Evolutionary conservation across 371 early-diverging fungal genomes (phyloP), one percentile per base, ranked within the genome.

Genomic region (Rhizopus arrhizus): DNA sequence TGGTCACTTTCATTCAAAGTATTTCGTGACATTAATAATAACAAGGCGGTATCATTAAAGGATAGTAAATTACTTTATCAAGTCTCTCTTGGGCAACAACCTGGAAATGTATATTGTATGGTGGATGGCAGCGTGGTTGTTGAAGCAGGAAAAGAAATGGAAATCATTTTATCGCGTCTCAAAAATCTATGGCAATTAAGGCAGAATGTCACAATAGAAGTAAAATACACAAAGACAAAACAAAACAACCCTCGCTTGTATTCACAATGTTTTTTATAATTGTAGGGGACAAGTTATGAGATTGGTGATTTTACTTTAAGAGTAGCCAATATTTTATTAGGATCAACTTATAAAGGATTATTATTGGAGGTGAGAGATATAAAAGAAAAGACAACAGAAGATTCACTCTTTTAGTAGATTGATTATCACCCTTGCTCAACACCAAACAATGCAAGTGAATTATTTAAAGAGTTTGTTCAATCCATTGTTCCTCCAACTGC

Each of bases 301-400:
- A 74, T 81, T 61, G 81, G 77, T 15, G 81, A 81, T 63, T 81
- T 81, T 49, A 81, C 78, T 12, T 56, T 81, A 46, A 68, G 81
- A 31, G 78, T 81, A 10, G 81, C 81, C 12, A 81, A 81, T 48
- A 75, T 81, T 42, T 50, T 81, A 11, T 51, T 81, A 16, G 78
- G 81, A 54, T 76, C 78, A 15, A 67, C 78, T 0, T 81, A 81
- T 55, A 81, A 81, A 49, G 81, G 81, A 9, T 56, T 81, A 22
- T 56, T 81, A 36, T 61, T 81, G 41, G 81, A 81, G 76, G 81
- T 76, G 62, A 59, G 36, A 36, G 3, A 34, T 16, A 35, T 45
- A 33, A 40, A 15, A 35, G 8, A 46, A 22, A 43, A 9, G 5
- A 52, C 5, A 3, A 36, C 8, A 11, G 2, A 47, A 22, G 22